Conservation (phyloP, 306 rosid species). For the Morella rubra region DNA sequence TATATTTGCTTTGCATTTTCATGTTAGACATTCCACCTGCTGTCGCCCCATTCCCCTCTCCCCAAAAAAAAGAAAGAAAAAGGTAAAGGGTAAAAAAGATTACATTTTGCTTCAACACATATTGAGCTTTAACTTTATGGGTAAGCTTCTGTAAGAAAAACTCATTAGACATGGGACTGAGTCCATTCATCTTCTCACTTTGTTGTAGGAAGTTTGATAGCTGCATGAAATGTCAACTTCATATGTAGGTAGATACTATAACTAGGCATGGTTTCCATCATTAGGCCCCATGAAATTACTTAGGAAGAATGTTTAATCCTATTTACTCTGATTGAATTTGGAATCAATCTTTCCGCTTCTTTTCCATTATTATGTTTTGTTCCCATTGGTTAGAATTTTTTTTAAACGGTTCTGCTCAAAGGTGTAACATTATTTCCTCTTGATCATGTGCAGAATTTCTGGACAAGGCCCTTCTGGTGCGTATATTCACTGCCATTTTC, state of each 20-base stretch:
- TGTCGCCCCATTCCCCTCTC: not conserved
- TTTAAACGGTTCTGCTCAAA: not conserved
- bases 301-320: not conserved
- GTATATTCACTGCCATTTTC: constrained; percentile 35
- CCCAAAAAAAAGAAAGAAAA: not conserved
- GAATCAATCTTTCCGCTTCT: not conserved
- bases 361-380: not conserved
- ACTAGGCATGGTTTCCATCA: not conserved
- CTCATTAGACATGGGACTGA: not conserved
- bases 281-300: not conserved
- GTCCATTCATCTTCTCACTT: not conserved
- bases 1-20: constrained; percentile 1
- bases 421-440: constrained; percentile 1
- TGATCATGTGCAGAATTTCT: constrained; percentile 57
- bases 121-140: not conserved
- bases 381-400: not conserved
- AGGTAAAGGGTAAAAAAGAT: no score
- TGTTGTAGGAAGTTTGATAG: not conserved
- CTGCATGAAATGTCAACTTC: not conserved
- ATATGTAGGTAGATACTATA: not conserved
- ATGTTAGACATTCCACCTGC: not conserved
- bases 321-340: not conserved
- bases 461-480: constrained; percentile 59
- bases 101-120: not conserved
- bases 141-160: not conserved